These are phyloP conservation scores for Fusarium proliferatum DNA, from an alignment of 2,329 filamentous ascomycete genomes.

Conservation along the genomic window DNA sequence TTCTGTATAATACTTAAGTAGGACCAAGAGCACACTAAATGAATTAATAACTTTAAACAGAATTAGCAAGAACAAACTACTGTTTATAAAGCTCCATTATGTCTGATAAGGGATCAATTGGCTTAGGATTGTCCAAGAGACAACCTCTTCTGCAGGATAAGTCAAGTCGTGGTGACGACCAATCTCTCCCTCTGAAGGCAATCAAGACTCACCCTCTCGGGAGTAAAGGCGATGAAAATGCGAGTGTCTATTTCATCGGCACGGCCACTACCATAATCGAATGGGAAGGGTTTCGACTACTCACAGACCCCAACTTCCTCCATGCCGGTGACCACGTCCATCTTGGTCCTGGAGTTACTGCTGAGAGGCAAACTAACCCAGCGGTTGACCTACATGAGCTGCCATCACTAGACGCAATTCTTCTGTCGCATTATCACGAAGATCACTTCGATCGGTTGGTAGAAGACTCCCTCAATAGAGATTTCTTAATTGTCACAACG, in stretches of 20 bases:
- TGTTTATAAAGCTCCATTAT: not conserved
- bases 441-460: slow-evolving; percentile 57
- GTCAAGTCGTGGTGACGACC: slow-evolving; percentile 2
- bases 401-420: slow-evolving; percentile 67
- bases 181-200: slow-evolving; percentile 13
- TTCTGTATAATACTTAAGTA: not conserved
- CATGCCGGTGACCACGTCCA: slow-evolving; percentile 74
- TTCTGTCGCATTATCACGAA: slow-evolving; percentile 73
- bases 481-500: slow-evolving; percentile 72
- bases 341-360: slow-evolving; percentile 71
- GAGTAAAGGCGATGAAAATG: slow-evolving; percentile 26
- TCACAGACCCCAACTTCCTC: slow-evolving; percentile 73
- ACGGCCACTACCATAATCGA: slow-evolving; percentile 67
- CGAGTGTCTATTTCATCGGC: slow-evolving; percentile 64
- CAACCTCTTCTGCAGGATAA: slow-evolving; percentile 24
- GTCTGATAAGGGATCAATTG: slow-evolving; percentile 21
- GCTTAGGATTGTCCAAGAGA: slow-evolving; percentile 15
- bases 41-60: not conserved
- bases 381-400: slow-evolving; percentile 69
- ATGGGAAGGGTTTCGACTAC: slow-evolving; percentile 63
- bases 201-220: slow-evolving; percentile 31
- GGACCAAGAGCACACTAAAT: not conserved
- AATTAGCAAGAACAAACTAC: not conserved
- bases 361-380: slow-evolving; percentile 66
- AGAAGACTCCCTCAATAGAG: slow-evolving; percentile 54